Evolutionary conservation across 1,139 yeast genomes (phyloP), one percentile per base, ranked within the genome.

Genomic region (Kluyveromyces sp.): DNA sequence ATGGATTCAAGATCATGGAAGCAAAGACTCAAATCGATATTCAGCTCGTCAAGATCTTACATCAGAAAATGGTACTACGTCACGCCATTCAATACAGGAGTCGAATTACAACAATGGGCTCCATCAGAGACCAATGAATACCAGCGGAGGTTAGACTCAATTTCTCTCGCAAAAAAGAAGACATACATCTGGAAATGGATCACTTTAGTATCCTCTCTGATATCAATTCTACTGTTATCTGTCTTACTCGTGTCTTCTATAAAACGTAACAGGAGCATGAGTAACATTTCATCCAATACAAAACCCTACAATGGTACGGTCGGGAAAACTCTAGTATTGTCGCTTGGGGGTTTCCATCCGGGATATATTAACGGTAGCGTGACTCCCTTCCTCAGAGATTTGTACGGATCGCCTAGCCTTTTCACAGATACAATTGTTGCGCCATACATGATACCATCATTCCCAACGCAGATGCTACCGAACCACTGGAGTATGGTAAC

Each of bases 401-500:
- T 58, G 39, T 51, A 46, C 40, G 43, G 50, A 11, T 39, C 45
- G 3, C 33, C 49, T 40, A 28, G 70, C 13, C 64, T 83, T 61
- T 63, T 78, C 53, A 56, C 71, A 8, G 66, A 74, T 20, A 80
- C 73, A 18, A 77, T 74, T 51, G 84, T 84, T 3, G 78, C 94
- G 3, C 96, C 96, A 1, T 86, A 77, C 57, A 84, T 89, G 92
- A 67, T 65, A 3, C 95, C 96, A 0, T 76, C 87, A 4, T 88
- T 88, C 61, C 96, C 96, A 2, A 77, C 94, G 0, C 84, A 88
- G 33, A 85, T 95, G 1, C 85, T 86, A 56, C 94, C 96, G 0
- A 88, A 89, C 60, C 95, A 87, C 61, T 89, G 95, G 94, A 80
- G 95, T 0, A 61, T 89, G 52, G 80, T 84, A 0, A 89, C 96